These are phyloP conservation scores for Solanum phureja DNA, from an alignment of 257 asterid species.

Conservation along the genomic window DNA sequence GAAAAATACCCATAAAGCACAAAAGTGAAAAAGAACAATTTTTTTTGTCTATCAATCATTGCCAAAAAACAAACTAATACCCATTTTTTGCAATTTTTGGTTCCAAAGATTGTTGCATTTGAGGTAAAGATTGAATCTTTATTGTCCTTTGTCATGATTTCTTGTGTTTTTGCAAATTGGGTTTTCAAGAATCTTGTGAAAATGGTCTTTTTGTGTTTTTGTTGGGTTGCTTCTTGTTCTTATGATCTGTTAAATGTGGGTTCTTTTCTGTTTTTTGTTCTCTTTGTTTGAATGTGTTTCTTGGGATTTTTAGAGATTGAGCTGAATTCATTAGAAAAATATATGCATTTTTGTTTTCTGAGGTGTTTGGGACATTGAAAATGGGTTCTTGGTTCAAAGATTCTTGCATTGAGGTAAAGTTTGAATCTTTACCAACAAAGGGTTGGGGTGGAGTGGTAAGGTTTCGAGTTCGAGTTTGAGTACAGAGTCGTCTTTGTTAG, in stretches of 20 bases:
- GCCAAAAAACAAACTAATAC: not conserved
- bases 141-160: not conserved
- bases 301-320: not conserved
- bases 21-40: not conserved
- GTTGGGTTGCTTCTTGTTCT: not conserved
- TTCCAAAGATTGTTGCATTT: not conserved
- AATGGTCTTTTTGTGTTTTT: not conserved
- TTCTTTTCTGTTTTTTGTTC: not conserved
- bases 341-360: not conserved
- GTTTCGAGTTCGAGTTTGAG: not conserved
- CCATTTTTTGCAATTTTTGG: not conserved
- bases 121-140: conserved; percentile 11
- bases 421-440: not conserved
- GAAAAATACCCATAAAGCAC: not conserved
- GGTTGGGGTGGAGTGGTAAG: not conserved
- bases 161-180: not conserved
- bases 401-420: conserved; percentile 16
- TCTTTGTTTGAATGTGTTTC: not conserved
- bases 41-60: not conserved
- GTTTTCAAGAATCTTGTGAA: not conserved
- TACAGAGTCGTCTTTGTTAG: not conserved
- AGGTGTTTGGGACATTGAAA: not conserved
- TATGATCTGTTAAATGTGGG: not conserved
- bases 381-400: not conserved
- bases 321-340: not conserved